Conservation (phyloP, 106 monocot genomes). For the Apostasia ramifera region DNA sequence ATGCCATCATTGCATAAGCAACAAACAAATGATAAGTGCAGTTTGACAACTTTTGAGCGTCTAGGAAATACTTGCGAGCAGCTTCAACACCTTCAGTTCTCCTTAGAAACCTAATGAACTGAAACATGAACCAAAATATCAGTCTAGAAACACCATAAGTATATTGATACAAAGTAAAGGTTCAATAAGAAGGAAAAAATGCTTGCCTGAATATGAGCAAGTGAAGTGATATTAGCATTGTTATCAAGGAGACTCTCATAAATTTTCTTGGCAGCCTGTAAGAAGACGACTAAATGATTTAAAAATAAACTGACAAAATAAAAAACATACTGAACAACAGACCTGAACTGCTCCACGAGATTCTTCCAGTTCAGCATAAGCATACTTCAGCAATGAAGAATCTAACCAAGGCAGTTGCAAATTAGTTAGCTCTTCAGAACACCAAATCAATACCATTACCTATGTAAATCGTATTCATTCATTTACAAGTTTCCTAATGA, state of each 20-base stretch:
- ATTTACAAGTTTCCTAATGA: too few species aligned
- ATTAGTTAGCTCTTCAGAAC: neutral
- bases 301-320: neutral
- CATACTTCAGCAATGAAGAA: conserved; percentile 80
- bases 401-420: conserved; percentile 36
- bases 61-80: conserved; percentile 87
- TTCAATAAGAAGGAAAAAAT: conserved; percentile 4
- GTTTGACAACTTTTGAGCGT: conserved; percentile 69
- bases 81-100: conserved; percentile 97
- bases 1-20: conserved; percentile 91
- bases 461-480: too few species aligned
- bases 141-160: conserved; percentile 3
- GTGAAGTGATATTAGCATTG: conserved; percentile 33
- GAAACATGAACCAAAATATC: conserved; percentile 14
- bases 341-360: conserved; percentile 89
- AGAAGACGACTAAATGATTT: conserved; percentile 2
- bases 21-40: conserved; percentile 96
- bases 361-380: conserved; percentile 94
- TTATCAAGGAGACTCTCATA: conserved; percentile 71
- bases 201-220: conserved; percentile 79
- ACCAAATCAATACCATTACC: too few species aligned
- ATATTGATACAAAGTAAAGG: neutral
- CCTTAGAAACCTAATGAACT: conserved; percentile 89
- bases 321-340: conserved; percentile 1
- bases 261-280: conserved; percentile 85